phyloP scores from a whole-genome alignment of 116 monocot genomes.

The Cymodocea nodosa region DNA sequence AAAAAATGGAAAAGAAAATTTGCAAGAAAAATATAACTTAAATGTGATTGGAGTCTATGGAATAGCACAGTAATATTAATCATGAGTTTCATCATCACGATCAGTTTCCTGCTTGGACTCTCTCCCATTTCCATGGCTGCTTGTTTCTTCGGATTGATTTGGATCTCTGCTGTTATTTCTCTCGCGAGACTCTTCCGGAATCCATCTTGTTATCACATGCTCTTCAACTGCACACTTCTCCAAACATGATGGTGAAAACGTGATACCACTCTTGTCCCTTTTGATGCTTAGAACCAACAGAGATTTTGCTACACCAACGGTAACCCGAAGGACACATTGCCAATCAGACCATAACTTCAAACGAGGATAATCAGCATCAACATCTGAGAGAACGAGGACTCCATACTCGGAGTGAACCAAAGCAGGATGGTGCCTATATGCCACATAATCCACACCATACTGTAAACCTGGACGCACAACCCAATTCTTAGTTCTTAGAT shows the following conservation, averaged over 20 bases:
- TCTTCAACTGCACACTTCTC: conserved; percentile 41
- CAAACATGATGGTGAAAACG: conserved; percentile 16
- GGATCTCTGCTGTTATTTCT: neutral
- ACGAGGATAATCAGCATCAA: neutral
- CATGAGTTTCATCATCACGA: no score
- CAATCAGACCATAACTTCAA: conserved; percentile 52
- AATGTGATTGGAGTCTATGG: no score
- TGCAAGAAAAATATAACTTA: no score
- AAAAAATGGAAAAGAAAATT: no score
- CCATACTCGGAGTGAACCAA: conserved; percentile 58
- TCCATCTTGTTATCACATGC: conserved; percentile 45
- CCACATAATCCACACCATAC: conserved; percentile 74
- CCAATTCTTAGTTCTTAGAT: conserved; percentile 74
- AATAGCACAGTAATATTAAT: no score
- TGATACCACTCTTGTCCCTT: neutral
- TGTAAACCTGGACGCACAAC: conserved; percentile 50
- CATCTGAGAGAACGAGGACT: conserved; percentile 28
- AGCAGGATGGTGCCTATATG: conserved; percentile 65
- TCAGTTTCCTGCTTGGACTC: no score
- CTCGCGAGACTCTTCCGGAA: conserved; percentile 44
- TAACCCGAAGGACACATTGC: conserved; percentile 36
- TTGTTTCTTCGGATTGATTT: no score
- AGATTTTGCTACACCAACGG: conserved; percentile 60
- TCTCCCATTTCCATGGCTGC: no score
- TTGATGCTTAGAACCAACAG: conserved; percentile 36